A percentile compares a stretch with the other conserved stretches of the same genome.
phyloP scores from a whole-genome alignment of 371 early-diverging fungal genomes.

The Mucor circinelloides region DNA sequence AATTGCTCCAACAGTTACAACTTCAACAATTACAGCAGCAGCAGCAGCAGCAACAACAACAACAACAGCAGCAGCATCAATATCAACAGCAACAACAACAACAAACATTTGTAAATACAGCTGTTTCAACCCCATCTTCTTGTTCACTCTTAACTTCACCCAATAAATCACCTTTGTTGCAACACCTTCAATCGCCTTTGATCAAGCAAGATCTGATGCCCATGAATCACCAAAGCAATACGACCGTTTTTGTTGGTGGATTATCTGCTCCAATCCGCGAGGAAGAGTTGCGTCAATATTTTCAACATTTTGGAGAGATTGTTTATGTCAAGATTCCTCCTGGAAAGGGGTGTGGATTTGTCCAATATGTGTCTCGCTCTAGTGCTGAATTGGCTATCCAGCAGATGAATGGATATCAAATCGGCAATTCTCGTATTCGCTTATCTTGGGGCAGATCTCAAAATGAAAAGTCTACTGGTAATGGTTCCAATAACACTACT shows the following conservation, averaged over 20 bases:
- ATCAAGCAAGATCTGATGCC: conserved; percentile 59
- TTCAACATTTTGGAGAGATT: conserved; percentile 88
- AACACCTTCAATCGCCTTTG: conserved; percentile 6
- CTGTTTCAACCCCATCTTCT: conserved; percentile 11
- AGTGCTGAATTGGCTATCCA: conserved; percentile 86
- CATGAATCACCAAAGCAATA: conserved; percentile 30
- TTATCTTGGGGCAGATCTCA: conserved; percentile 84
- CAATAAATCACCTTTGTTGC: conserved; percentile 16
- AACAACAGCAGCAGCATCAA: neutral
- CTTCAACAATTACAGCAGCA: neutral
- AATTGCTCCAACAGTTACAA: conserved; percentile 11
- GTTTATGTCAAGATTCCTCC: conserved; percentile 89
- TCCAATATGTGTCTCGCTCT: conserved; percentile 78
- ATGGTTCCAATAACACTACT: neutral
- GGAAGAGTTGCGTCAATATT: conserved; percentile 78
- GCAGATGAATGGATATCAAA: conserved; percentile 82
- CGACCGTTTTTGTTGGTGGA: conserved; percentile 94
- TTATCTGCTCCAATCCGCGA: conserved; percentile 76
- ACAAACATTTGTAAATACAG: neutral
- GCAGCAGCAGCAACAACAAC: neutral
- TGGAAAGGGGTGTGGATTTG: conserved; percentile 94
- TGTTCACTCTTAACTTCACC: conserved; percentile 11
- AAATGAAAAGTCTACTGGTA: neutral
- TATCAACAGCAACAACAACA: neutral
- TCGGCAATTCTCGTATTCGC: conserved; percentile 82